phyloP scores from a whole-genome alignment of 192 early-diverging fungal genomes.

The Backusella psychrophila region DNA sequence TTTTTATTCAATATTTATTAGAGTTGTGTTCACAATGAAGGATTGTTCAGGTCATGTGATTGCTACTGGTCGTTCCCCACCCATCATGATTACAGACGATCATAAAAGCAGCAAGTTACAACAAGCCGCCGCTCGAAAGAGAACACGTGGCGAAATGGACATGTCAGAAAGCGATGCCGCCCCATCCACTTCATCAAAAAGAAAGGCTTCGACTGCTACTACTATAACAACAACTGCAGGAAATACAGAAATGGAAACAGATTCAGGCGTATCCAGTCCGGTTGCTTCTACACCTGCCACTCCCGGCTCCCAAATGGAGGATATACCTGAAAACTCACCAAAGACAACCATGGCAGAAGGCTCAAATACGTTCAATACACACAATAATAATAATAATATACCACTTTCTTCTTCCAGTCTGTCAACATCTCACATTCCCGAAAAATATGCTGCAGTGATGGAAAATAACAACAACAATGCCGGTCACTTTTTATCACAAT shows the following conservation, averaged over 20 bases:
- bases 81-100: slow-evolving; percentile 88
- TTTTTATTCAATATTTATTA: slow-evolving; percentile 16
- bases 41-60: slow-evolving; percentile 58
- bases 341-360: not conserved
- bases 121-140: slow-evolving; percentile 36
- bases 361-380: not conserved
- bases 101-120: slow-evolving; percentile 80
- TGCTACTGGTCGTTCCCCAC: slow-evolving; percentile 73
- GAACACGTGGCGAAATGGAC: slow-evolving; percentile 50
- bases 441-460: not conserved
- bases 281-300: slow-evolving; percentile 37
- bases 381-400: not conserved
- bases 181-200: not conserved
- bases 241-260: slow-evolving; percentile 23
- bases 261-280: slow-evolving; percentile 39
- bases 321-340: slow-evolving; percentile 5
- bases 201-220: not conserved
- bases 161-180: not conserved
- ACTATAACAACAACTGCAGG: not conserved
- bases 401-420: not conserved
- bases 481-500: slow-evolving; percentile 11
- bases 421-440: not conserved
- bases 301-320: slow-evolving; percentile 25
- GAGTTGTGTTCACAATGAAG: slow-evolving; percentile 66
- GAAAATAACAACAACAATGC: not conserved